Conservation (phyloP, 1,284 basidiomycete species). For the Cutaneotrichosporon sp. region DNA sequence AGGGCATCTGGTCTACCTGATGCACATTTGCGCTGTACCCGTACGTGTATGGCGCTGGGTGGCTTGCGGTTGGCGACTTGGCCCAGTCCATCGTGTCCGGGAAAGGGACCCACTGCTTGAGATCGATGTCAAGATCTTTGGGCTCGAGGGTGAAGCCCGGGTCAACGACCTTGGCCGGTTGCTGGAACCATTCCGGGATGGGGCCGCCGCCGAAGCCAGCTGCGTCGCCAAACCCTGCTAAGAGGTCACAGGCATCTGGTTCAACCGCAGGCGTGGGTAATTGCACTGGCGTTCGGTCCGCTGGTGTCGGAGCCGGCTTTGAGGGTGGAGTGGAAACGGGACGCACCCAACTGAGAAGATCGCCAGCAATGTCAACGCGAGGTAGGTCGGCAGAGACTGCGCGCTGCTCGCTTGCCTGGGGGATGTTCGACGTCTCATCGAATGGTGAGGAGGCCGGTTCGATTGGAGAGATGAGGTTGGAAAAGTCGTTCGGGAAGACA, state of each 20-base stretch:
- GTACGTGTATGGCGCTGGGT: slow-evolving; percentile 5
- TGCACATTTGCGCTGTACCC: slow-evolving; percentile 1
- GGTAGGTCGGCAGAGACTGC: slow-evolving; percentile 4
- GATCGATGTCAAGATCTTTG: background rate
- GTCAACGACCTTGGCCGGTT: background rate
- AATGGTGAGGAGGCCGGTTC: background rate
- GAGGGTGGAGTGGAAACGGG: slow-evolving; percentile 7
- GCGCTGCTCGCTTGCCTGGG: background rate
- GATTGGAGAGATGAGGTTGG: background rate
- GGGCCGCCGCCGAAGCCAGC: background rate
- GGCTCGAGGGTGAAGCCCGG: background rate
- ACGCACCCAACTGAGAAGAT: slow-evolving; percentile 1
- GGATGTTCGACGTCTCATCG: background rate
- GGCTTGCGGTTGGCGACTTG: background rate
- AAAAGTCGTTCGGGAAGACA: background rate
- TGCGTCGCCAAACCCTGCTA: background rate
- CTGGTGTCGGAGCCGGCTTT: background rate
- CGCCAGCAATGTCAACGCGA: background rate
- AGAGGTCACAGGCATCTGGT: background rate
- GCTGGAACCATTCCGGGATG: background rate
- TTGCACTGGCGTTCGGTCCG: background rate
- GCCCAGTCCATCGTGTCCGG: background rate
- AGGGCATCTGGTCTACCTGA: background rate
- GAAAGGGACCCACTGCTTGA: background rate
- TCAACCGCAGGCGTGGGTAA: background rate